Conservation (phyloP, 192 early-diverging fungal species). For the Coemansia sp. region DNA sequence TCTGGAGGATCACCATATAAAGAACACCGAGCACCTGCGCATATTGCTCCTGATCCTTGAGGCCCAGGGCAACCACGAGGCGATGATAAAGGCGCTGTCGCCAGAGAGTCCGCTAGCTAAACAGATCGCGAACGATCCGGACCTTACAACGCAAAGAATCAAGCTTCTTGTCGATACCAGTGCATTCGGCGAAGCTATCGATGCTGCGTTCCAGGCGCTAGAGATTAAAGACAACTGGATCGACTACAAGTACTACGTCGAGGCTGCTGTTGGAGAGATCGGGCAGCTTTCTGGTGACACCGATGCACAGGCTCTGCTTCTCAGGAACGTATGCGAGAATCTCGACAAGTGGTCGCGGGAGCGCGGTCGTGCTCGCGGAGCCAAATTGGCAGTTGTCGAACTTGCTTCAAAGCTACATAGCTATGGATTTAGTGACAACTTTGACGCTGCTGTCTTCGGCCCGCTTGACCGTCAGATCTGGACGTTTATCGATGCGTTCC, state of each 20-base stretch:
- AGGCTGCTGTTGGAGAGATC: slow-evolving; percentile 17
- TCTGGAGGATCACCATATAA: slow-evolving; percentile 62
- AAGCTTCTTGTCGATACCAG: slow-evolving; percentile 55
- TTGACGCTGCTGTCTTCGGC: background rate
- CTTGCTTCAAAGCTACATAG: slow-evolving; percentile 12
- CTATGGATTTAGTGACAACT: slow-evolving; percentile 4
- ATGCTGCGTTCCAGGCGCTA: slow-evolving; percentile 46
- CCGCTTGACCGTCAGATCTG: slow-evolving; percentile 30
- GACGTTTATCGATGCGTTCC: slow-evolving; percentile 36
- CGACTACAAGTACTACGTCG: slow-evolving; percentile 45
- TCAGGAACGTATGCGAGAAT: slow-evolving; percentile 3
- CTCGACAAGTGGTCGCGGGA: slow-evolving; percentile 26
- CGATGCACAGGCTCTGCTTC: background rate
- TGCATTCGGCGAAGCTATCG: slow-evolving; percentile 52
- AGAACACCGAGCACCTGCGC: slow-evolving; percentile 75
- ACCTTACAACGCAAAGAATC: slow-evolving; percentile 63
- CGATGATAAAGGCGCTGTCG: slow-evolving; percentile 63
- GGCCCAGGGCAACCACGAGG: slow-evolving; percentile 65
- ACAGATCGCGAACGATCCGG: slow-evolving; percentile 72
- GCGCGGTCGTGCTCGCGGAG: slow-evolving; percentile 35
- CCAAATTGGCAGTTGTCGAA: slow-evolving; percentile 36
- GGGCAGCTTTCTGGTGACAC: background rate
- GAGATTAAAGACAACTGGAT: slow-evolving; percentile 52
- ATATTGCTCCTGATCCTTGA: slow-evolving; percentile 74
- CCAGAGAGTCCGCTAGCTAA: slow-evolving; percentile 58